A percentile compares a stretch with the other conserved stretches of the same genome.
phyloP scores from a whole-genome alignment of 176 grass and related monocot species.

The Bolboschoenus planiculmis region DNA sequence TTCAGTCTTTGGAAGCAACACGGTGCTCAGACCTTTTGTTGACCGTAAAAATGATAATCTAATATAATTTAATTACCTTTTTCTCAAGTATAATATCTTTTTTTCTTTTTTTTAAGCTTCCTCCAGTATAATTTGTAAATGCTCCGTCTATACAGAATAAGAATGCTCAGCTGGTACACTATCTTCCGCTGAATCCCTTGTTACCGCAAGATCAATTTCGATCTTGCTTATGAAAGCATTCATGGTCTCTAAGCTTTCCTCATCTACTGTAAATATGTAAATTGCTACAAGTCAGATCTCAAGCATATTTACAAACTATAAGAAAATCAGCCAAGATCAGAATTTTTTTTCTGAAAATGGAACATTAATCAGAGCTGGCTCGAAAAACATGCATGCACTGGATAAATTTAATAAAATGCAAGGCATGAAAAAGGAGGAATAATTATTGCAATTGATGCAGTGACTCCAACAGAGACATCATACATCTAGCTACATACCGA shows the following conservation, averaged over 20 bases:
- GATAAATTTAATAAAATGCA: not conserved
- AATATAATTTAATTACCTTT: not conserved
- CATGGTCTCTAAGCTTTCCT: conserved; percentile 31
- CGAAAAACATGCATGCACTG: not conserved
- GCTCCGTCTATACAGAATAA: conserved; percentile 1
- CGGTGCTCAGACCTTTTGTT: not conserved
- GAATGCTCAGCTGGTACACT: not conserved
- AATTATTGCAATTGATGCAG: not conserved
- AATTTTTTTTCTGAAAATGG: not conserved
- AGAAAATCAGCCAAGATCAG: not conserved
- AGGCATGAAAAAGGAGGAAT: not conserved
- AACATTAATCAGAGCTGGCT: not conserved
- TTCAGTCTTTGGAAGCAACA: not conserved
- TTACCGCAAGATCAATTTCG: conserved; percentile 25
- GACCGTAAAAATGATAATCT: not conserved
- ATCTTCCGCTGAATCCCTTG: not conserved
- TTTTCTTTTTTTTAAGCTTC: not conserved
- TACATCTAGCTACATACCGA: not conserved
- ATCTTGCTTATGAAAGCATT: conserved; percentile 31
- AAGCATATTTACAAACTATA: not conserved
- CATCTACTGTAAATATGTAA: conserved; percentile 19
- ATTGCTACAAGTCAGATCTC: not conserved
- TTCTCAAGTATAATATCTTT: not conserved
- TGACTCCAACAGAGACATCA: not conserved
- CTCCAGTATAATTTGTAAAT: conserved; percentile 12